phyloP scores from a whole-genome alignment of 2,329 filamentous ascomycete species.

The Fusarium succisae region DNA sequence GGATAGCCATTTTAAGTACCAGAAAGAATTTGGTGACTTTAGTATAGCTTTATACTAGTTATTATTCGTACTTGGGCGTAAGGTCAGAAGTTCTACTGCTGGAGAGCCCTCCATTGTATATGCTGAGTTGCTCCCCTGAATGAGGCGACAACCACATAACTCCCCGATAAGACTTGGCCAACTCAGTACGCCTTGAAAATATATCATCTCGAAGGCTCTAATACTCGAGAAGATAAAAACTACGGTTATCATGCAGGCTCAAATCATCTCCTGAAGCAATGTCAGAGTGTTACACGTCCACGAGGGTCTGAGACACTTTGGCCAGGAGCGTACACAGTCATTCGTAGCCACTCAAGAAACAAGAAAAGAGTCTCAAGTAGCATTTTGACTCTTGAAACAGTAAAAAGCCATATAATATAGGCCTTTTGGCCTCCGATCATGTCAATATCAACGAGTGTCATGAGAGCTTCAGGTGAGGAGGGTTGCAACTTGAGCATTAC shows the following conservation, averaged over 20 bases:
- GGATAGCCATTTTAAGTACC: not conserved
- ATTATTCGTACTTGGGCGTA: not conserved
- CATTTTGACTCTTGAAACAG: rapidly evolving
- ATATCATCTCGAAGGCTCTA: not conserved
- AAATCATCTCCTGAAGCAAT: not conserved
- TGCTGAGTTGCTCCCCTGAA: not conserved
- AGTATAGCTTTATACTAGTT: not conserved
- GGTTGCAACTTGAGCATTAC: not conserved
- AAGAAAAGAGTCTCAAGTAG: not conserved
- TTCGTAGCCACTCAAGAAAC: not conserved
- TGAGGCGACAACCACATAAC: too few relatives aligned
- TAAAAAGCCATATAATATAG: rapidly evolving
- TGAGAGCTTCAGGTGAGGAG: not conserved
- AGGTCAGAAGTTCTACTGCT: not conserved
- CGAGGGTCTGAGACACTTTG: not conserved
- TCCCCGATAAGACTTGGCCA: too few relatives aligned
- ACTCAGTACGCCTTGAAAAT: too few relatives aligned
- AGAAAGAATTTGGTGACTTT: not conserved
- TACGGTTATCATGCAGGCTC: not conserved
- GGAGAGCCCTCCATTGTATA: not conserved
- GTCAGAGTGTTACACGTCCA: not conserved
- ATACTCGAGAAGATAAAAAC: too few relatives aligned
- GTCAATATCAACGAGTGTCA: not conserved
- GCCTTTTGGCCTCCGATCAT: not conserved
- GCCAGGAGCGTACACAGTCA: not conserved